Conservation (phyloP, 768 basidiomycete genomes). For the Tylopilus intermedius region DNA sequence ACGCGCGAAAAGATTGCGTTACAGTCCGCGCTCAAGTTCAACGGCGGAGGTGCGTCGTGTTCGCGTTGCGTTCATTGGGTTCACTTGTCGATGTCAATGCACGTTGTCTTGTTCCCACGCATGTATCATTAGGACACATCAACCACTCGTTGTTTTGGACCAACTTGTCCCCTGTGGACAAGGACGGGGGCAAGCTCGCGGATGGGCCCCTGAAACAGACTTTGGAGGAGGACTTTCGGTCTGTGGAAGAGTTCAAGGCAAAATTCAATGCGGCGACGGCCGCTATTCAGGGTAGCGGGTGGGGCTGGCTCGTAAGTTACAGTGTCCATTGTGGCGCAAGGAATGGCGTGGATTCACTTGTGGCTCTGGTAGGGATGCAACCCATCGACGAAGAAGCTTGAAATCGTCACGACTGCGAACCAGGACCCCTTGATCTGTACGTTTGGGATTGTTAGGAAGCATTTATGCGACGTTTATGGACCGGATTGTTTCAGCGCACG, state of each 20-base stretch:
- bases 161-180: constrained; percentile 75
- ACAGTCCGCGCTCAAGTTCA: constrained; percentile 92
- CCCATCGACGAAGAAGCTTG: constrained; percentile 62
- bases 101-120: neutral
- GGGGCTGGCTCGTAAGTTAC: constrained; percentile 87
- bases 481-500: constrained; percentile 50
- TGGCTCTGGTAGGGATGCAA: constrained; percentile 57
- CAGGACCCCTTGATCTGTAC: constrained; percentile 86
- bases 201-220: constrained; percentile 71
- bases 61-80: neutral
- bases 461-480: constrained; percentile 6
- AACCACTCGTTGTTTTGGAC: constrained; percentile 98
- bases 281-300: constrained; percentile 93
- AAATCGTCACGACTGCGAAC: constrained; percentile 90
- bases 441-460: constrained; percentile 11
- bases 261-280: constrained; percentile 83
- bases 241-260: constrained; percentile 81
- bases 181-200: constrained; percentile 59
- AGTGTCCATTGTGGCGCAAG: neutral
- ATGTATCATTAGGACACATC: constrained; percentile 57
- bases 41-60: constrained; percentile 72
- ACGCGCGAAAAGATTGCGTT: constrained; percentile 76
- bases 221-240: constrained; percentile 78
- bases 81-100: neutral
- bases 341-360: neutral